Evolutionary conservation across 2,329 filamentous ascomycete genomes (phyloP), one percentile per base, ranked within the genome.

Genomic region (Sphaerostilbella broomeana): DNA sequence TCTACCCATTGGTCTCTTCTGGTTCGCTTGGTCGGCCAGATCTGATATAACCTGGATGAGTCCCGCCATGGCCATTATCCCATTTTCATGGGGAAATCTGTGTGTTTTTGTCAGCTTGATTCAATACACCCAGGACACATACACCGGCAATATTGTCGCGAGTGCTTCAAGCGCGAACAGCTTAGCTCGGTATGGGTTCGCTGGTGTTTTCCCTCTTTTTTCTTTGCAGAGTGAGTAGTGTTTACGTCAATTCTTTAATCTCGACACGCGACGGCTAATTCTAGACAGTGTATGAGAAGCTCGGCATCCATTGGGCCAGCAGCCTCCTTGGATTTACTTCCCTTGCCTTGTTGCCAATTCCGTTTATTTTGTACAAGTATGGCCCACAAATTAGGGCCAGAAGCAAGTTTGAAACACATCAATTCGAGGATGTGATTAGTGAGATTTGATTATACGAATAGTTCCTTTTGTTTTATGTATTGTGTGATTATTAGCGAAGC

Each of bases 1-100:
- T 0, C 54, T 79, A 6, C 72, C 74, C 1, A 36, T 73, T 1
- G 68, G 68, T 0, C 52, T 81, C 8, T 79, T 79, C 50, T 77
- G 76, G 73, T 77, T 77, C 47, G 74, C 67, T 1, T 81, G 77
- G 77, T 69, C 70, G 2, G 69, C 72, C 1, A 55, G 62, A 4
- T 42, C 47, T 1, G 61, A 60, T 6, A 52, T 71, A 2, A 64
- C 66, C 4, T 79, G 74, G 72, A 68, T 65, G 0, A 66, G 67
- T 16, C 67, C 73, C 0, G 64, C 69, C 0, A 54, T 71, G 0
- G 69, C 73, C 4, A 71, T 75, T 6, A 59, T 77, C 3, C 62
- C 70, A 0, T 80, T 81, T 49, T 72, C 72, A 0, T 77, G 72
- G 67, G 77, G 76, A 2, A 79, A 79, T 47, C 55, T 80, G 1